Evolutionary conservation across 192 early-diverging fungal species (phyloP).

Genomic region (Coemansia sp.): DNA sequence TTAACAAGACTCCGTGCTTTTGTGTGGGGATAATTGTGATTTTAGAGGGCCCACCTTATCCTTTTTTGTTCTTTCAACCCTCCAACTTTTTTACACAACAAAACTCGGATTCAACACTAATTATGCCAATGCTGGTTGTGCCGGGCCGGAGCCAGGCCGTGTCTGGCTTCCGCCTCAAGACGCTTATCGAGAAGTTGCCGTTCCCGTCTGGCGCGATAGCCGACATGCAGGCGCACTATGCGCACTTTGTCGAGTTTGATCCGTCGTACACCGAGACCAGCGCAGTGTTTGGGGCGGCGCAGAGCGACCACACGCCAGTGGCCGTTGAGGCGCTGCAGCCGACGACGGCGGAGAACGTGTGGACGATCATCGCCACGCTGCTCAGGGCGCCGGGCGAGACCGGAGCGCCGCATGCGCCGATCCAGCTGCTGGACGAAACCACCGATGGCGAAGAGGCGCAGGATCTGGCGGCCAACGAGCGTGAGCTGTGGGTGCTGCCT

Average conservation of each 20-base stretch:
- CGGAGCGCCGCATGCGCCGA: conserved; percentile 17
- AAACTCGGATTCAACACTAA: neutral
- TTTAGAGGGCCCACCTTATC: no score
- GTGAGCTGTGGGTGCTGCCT: conserved; percentile 73
- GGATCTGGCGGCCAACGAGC: conserved; percentile 11
- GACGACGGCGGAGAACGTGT: conserved; percentile 19
- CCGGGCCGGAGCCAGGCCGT: conserved; percentile 74
- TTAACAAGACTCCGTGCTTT: no score
- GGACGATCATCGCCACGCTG: conserved; percentile 37
- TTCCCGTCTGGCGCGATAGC: conserved; percentile 53
- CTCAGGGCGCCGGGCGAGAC: conserved; percentile 37
- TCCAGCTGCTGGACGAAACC: conserved; percentile 29
- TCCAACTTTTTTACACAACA: neutral
- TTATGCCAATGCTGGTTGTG: conserved; percentile 77
- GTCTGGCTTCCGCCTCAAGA: conserved; percentile 69
- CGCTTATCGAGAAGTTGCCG: conserved; percentile 63
- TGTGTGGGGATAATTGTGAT: no score
- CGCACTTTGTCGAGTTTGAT: conserved; percentile 72
- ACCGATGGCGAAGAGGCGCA: neutral
- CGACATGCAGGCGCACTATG: conserved; percentile 63
- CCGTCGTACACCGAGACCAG: conserved; percentile 27
- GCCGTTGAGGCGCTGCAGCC: conserved; percentile 12
- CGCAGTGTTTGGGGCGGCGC: conserved; percentile 53
- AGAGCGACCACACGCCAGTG: conserved; percentile 27
- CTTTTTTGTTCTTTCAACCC: neutral